phyloP scores from a whole-genome alignment of 371 early-diverging fungal species.

The Saksenaea oblongispora region DNA sequence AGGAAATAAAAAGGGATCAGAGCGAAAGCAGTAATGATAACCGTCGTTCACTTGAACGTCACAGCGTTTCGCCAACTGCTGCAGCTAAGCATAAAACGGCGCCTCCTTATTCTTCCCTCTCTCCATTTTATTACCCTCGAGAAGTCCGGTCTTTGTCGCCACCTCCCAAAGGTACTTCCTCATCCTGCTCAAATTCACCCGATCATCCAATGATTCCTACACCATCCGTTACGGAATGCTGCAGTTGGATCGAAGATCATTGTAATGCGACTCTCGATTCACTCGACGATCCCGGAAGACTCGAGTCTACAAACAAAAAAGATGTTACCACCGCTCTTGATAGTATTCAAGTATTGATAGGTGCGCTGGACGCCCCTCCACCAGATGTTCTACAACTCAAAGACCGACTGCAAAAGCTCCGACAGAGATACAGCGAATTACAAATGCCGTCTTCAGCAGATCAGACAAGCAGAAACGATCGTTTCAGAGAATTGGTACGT shows the following conservation, averaged over 20 bases:
- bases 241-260: conserved; percentile 22
- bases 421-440: background rate
- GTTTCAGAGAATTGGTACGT: conserved; percentile 3
- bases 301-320: background rate
- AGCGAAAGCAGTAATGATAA: background rate
- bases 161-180: background rate
- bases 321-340: conserved; percentile 19
- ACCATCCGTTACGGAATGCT: conserved; percentile 24
- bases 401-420: conserved; percentile 12
- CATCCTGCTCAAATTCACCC: background rate
- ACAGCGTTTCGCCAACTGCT: background rate
- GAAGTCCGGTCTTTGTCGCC: background rate
- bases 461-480: background rate
- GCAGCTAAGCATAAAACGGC: background rate
- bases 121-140: background rate
- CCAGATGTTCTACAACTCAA: background rate
- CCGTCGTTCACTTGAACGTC: background rate
- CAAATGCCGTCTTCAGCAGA: background rate
- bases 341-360: conserved; percentile 18
- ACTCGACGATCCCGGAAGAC: background rate
- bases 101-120: background rate
- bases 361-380: conserved; percentile 20
- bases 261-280: conserved; percentile 4
- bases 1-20: background rate
- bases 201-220: conserved; percentile 10